Evolutionary conservation across 2,329 filamentous ascomycete species (phyloP).

Genomic region (Coniochaeta ligniaria): DNA sequence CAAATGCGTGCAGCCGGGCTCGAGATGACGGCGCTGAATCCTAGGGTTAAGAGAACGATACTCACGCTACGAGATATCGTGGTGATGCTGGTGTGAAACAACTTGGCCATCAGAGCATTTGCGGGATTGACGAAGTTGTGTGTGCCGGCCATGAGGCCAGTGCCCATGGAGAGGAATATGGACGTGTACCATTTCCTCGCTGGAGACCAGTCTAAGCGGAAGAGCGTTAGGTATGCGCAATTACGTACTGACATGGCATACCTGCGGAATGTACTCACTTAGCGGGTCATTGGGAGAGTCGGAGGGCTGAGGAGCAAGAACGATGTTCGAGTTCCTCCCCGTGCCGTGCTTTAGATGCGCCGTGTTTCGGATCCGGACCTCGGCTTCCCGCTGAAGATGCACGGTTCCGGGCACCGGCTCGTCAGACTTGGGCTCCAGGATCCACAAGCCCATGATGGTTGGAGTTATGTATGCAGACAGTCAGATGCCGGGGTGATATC

Average conservation of each 20-base stretch:
- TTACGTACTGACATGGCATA: no score
- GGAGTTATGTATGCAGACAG: no score
- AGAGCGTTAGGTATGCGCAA: no score
- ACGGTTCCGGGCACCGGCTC: conserved; percentile 20
- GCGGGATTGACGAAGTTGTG: conserved; percentile 28
- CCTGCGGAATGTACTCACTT: no score
- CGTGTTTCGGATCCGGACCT: conserved; percentile 17
- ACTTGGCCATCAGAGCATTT: conserved; percentile 20
- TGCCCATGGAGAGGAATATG: conserved; percentile 25
- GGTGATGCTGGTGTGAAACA: conserved; percentile 11
- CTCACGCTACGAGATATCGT: conserved; percentile 21
- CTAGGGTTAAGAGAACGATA: conserved; percentile 20
- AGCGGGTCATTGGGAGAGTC: conserved; percentile 34
- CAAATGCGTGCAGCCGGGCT: conserved; percentile 20
- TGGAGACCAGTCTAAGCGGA: background rate
- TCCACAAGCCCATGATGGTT: background rate
- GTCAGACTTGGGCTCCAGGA: background rate
- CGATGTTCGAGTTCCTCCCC: conserved; percentile 26
- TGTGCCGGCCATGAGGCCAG: conserved; percentile 25
- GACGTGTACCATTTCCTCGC: background rate
- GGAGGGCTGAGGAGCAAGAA: conserved; percentile 37
- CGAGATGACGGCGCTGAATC: conserved; percentile 22
- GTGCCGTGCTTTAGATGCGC: conserved; percentile 12
- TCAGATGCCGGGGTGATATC: no score
- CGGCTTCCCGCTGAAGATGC: conserved; percentile 21